These are phyloP conservation scores for Wickerhamiella slavikovae DNA, from an alignment of 805 yeast species.

Conservation along the genomic window DNA sequence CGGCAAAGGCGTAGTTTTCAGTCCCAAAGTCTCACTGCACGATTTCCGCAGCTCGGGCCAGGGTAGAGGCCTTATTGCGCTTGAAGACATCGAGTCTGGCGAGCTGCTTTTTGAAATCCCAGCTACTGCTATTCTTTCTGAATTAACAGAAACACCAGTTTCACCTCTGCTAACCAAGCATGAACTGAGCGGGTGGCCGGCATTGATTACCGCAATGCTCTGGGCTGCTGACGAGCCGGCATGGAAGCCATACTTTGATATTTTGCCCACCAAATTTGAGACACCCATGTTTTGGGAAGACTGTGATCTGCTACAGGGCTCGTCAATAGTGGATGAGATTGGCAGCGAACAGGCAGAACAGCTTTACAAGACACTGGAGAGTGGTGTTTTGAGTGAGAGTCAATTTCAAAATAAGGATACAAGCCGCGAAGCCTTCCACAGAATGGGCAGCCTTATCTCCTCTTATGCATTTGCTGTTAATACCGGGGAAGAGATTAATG, in stretches of 20 bases:
- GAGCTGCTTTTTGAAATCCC: conserved; percentile 59
- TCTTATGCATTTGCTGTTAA: conserved; percentile 74
- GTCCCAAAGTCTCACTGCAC: conserved; percentile 34
- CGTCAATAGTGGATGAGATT: conserved; percentile 44
- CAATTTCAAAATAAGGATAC: conserved; percentile 14
- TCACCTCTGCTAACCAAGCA: conserved; percentile 11
- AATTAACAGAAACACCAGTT: conserved; percentile 4
- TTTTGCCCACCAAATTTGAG: conserved; percentile 44
- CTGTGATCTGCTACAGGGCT: conserved; percentile 37
- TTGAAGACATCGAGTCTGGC: conserved; percentile 33
- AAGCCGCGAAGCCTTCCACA: conserved; percentile 39
- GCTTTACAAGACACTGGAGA: conserved; percentile 30
- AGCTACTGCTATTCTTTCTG: conserved; percentile 30
- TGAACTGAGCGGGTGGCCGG: conserved; percentile 48
- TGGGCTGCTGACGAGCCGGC: conserved; percentile 35
- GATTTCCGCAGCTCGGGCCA: conserved; percentile 40
- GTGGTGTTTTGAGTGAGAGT: conserved; percentile 19
- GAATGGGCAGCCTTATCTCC: conserved; percentile 64
- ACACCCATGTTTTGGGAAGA: conserved; percentile 67
- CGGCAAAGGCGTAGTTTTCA: conserved; percentile 24
- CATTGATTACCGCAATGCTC: conserved; percentile 44
- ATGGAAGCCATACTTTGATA: conserved; percentile 54
- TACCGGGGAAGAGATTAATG: too few species aligned
- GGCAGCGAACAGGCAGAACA: conserved; percentile 49
- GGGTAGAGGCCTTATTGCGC: conserved; percentile 65